Evolutionary conservation across 75 land plant species (phyloP), one percentile per base, ranked within the genome.

Genomic region (Picea glauca): DNA sequence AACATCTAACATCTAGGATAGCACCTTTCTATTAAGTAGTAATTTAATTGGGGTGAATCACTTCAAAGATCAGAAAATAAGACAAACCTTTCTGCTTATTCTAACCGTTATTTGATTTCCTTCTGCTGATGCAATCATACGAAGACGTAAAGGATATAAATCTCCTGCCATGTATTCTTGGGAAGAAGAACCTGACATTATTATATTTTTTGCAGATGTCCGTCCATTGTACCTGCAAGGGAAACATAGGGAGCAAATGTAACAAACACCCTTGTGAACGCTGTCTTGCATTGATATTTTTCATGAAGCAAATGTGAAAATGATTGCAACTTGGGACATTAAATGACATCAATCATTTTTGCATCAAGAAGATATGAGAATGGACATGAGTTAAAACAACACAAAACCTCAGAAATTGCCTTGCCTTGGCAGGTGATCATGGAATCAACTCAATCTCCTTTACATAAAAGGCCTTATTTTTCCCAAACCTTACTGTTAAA

Each of bases 41-140:
- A 15, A 68, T 35, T 15, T 33, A 33, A 65, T 2, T 32, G 13
- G 33, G 68, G 13, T 65, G 40, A 13, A 23, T 31, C 13, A 26
- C 3, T 32, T 68, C 50, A 68, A 40, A 17, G 72, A 35, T 35
- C 38, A 35, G 21, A 35, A 68, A 46, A 68, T 18, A 68, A 68
- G 23, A 5, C 17, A 7, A 72, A 80, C 81, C 81, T 80, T 73
- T 76, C 62, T 80, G 78, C 68, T 80, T 40, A 80, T 38, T 58
- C 81, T 80, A 30, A 80, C 77, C 57, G 57, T 75, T 31, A 74
- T 21, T 33, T 80, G 60, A 8, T 21, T 75, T 58, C 64, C 81
- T 21, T 38, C 46, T 56, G 58, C 57, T 20, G 58, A 58, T 3
- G 75, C 61, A n/a, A 3, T 76, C 32, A 80, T 33, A 17, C 46